Base-by-base conservation (phyloP, 352 stramenopile species). In the Globisporangium acanthophoron region DNA sequence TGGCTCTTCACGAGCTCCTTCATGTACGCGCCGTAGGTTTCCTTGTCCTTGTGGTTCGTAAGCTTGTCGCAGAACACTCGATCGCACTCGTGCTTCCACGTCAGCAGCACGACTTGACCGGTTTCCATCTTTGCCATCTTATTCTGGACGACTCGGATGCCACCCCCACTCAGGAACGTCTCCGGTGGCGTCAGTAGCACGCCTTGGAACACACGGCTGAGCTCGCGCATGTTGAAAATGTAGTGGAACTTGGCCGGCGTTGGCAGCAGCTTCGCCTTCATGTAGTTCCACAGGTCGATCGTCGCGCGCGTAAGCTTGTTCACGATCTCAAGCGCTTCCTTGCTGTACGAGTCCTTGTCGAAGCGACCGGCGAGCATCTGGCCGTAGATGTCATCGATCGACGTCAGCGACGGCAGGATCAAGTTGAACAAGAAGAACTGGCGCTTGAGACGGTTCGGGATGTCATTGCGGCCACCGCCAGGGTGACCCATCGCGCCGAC, bases 401-500 rank as follows among this genome's bases (percentile, higher is more conserved):
- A 98, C 21, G 94, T 98, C 39, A 99, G 88, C 40, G 88, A 97
- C 24, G 97, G 96, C 29, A 99, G 64, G 54, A 99, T 97, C 35
- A 99, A 69, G 76, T 99, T 99, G 71, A 99, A 99, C 21, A 98
- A 81, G 76, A 98, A 99, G 67, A 99, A 99, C 59, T 99, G 97
- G n/a, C 96, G 93, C 79, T 99, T 99, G 37, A 99, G 79, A 1
- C 97, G 91, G 69, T 99, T 98, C n/a, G 97, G 96, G 65, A 99
- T 98, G 70, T 99, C 97, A 66, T 99, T 99, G 52, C 97, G 94
- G 21, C 97, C 97, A 59, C 95, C 94, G 56, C 96, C 96, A 15
- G 97, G 96, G 59, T 99, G 96, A 33, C 94, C 92, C 96, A 99
- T 99, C n/a, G 95, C 96, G 1, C 90, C 97, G 27, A 99, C 84